phyloP scores from a whole-genome alignment of 2,329 filamentous ascomycete genomes.

The Ophiobolus disseminans region DNA sequence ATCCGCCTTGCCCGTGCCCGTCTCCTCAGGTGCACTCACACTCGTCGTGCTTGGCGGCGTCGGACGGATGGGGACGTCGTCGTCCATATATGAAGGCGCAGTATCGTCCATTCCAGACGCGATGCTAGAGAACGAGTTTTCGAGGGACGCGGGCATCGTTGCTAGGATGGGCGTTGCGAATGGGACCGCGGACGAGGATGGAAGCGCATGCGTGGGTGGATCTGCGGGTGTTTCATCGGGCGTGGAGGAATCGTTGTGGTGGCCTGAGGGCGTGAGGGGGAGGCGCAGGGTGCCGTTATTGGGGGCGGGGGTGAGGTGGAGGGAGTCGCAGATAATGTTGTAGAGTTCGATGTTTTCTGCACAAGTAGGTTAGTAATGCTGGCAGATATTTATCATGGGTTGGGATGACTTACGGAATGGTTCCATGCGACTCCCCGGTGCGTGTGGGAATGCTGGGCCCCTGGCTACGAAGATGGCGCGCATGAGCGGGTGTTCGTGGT shows the following conservation, averaged over 20 bases:
- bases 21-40: slow-evolving; percentile 21
- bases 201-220: slow-evolving; percentile 45
- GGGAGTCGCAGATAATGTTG: slow-evolving; percentile 89
- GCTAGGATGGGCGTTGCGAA: slow-evolving; percentile 15
- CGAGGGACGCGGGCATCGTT: slow-evolving; percentile 22
- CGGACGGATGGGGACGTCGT: slow-evolving; percentile 4
- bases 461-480: slow-evolving; percentile 91
- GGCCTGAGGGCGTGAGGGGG: slow-evolving; percentile 68
- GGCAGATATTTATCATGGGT: slow-evolving; percentile 31
- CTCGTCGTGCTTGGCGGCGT: slow-evolving; percentile 22
- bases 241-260: slow-evolving; percentile 62
- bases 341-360: slow-evolving; percentile 93
- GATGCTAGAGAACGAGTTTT: slow-evolving; percentile 29
- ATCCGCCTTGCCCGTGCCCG: slow-evolving; percentile 2
- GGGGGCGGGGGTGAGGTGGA: slow-evolving; percentile 73
- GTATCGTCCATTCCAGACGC: slow-evolving; percentile 27
- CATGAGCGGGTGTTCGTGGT: slow-evolving; percentile 95
- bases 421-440: slow-evolving; percentile 78
- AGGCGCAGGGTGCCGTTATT: slow-evolving; percentile 89
- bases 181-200: neutral
- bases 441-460: slow-evolving; percentile 89
- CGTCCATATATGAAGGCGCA: slow-evolving; percentile 9
- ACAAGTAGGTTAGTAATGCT: neutral
- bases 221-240: slow-evolving; percentile 61
- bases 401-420: slow-evolving; percentile 75